These are phyloP conservation scores for Bryoglossum gracile DNA, from an alignment of 495 filamentous ascomycete species.

Conservation along the genomic window DNA sequence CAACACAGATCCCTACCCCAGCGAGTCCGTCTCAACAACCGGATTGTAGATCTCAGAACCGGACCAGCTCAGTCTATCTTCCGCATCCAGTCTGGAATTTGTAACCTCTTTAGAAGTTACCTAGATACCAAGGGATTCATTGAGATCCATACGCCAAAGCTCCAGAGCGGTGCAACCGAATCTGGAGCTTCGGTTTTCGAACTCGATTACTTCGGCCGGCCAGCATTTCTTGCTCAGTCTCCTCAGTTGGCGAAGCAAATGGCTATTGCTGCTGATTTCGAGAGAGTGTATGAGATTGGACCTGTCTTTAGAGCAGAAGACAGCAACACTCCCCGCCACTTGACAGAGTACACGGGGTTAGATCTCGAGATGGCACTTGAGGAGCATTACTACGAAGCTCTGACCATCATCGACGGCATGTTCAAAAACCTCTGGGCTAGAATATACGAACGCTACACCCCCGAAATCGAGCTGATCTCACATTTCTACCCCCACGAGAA, in stretches of 20 bases:
- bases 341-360: conserved; percentile 93
- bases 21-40: conserved; percentile 59
- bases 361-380: conserved; percentile 93
- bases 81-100: conserved; percentile 67
- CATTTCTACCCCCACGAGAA: conserved; percentile 52
- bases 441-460: conserved; percentile 60
- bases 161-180: conserved; percentile 85
- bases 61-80: conserved; percentile 84
- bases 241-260: conserved; percentile 95
- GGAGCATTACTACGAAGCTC: conserved; percentile 84
- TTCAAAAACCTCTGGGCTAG: conserved; percentile 84
- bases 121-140: conserved; percentile 73
- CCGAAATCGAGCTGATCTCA: conserved; percentile 61
- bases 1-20: conserved; percentile 20
- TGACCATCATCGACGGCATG: conserved; percentile 71
- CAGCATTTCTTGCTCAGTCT: conserved; percentile 84
- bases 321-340: conserved; percentile 90
- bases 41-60: conserved; percentile 78
- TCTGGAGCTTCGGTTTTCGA: conserved; percentile 93
- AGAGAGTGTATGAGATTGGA: conserved; percentile 84
- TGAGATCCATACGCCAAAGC: conserved; percentile 89
- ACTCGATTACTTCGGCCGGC: conserved; percentile 85
- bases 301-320: conserved; percentile 97
- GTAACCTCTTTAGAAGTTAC: conserved; percentile 70
- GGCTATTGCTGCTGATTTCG: conserved; percentile 86